These are phyloP conservation scores for Setaria viridis DNA, from an alignment of 202 grass and related monocot genomes.

Conservation along the genomic window DNA sequence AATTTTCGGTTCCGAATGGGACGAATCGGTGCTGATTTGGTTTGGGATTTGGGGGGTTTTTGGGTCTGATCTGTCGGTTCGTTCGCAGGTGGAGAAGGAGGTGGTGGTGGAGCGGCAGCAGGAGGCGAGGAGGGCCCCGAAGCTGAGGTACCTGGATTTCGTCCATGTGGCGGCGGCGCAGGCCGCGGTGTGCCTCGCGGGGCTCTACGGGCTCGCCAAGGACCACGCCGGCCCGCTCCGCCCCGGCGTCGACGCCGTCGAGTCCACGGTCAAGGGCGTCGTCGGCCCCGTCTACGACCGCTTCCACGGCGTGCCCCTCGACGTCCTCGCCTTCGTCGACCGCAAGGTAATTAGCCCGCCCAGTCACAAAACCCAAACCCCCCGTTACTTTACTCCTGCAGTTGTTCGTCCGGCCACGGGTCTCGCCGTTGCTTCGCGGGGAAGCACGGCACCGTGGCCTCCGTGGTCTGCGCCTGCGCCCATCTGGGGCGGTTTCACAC, in stretches of 20 bases:
- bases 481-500: not conserved
- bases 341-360: slow-evolving; percentile 56
- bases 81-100: slow-evolving; percentile 42
- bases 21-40: slow-evolving; percentile 33
- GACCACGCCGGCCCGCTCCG: slow-evolving; percentile 77
- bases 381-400: too few relatives aligned
- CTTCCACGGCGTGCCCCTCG: slow-evolving; percentile 60
- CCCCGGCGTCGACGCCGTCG: slow-evolving; percentile 66
- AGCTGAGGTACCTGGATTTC: slow-evolving; percentile 78
- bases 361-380: not conserved
- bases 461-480: not conserved
- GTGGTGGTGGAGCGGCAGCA: slow-evolving; percentile 18
- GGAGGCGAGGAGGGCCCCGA: not conserved
- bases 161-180: slow-evolving; percentile 57
- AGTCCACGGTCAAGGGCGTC: slow-evolving; percentile 62
- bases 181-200: slow-evolving; percentile 53
- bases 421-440: not conserved
- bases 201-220: slow-evolving; percentile 74
- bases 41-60: not conserved
- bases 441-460: not conserved
- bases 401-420: not conserved
- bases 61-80: not conserved
- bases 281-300: slow-evolving; percentile 58
- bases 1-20: not conserved
- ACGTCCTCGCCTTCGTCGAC: slow-evolving; percentile 79